Evolutionary conservation across 495 filamentous ascomycete species (phyloP).

Genomic region (Hypoxylon fuscum): DNA sequence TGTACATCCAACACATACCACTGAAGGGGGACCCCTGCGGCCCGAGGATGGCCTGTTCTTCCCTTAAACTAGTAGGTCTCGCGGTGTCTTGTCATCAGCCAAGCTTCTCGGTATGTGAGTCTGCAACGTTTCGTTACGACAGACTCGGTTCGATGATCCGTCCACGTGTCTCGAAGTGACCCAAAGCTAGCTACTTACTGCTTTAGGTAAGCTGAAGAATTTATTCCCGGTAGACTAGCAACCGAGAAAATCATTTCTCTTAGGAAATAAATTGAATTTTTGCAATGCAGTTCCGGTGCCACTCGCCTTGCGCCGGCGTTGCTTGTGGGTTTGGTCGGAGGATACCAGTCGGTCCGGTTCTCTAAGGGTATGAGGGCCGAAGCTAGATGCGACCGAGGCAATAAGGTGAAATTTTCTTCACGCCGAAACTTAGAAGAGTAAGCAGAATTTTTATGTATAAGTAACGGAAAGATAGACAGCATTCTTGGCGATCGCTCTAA

Average conservation of each 20-base stretch:
- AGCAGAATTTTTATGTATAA: neutral
- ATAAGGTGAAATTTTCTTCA: neutral
- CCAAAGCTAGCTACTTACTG: slow-evolving; percentile 24
- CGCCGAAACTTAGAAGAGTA: neutral
- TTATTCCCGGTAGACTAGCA: slow-evolving; percentile 18
- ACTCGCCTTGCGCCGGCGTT: slow-evolving; percentile 21
- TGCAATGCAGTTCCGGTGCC: slow-evolving; percentile 10
- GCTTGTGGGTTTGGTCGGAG: slow-evolving; percentile 17
- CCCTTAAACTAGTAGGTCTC: slow-evolving; percentile 27
- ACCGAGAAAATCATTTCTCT: slow-evolving; percentile 18
- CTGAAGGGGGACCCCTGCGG: neutral
- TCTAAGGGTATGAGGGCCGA: slow-evolving; percentile 11
- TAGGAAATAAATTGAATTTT: neutral
- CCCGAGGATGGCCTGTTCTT: neutral
- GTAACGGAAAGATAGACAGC: slow-evolving; percentile 1
- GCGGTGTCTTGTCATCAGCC: slow-evolving; percentile 20
- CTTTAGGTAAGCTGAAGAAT: slow-evolving; percentile 11
- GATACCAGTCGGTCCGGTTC: slow-evolving; percentile 32
- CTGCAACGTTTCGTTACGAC: slow-evolving; percentile 37
- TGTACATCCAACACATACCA: slow-evolving; percentile 7
- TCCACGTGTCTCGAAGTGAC: slow-evolving; percentile 34
- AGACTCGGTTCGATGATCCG: slow-evolving; percentile 22
- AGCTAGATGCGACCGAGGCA: slow-evolving; percentile 7
- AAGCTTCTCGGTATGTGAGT: slow-evolving; percentile 32
- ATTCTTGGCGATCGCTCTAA: slow-evolving; percentile 32